These are phyloP conservation scores for Colletotrichum caudatum DNA, from an alignment of 2,329 filamentous ascomycete genomes.

Conservation along the genomic window DNA sequence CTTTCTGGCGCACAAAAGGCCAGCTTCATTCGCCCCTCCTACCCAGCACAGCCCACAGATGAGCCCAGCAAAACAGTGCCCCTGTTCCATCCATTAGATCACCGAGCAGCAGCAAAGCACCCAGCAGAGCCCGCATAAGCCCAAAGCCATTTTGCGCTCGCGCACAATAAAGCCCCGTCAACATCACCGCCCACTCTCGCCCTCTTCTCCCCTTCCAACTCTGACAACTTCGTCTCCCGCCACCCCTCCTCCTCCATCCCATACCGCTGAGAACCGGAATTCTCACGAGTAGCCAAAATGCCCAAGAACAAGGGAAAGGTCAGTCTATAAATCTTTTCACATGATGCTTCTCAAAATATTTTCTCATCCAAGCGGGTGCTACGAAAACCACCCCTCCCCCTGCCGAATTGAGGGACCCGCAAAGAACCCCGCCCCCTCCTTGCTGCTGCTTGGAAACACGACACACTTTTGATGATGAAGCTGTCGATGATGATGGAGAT, in stretches of 20 bases:
- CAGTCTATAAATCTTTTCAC: slow-evolving; percentile 51
- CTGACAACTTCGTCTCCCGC: slow-evolving; percentile 20
- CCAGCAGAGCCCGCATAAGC: slow-evolving; percentile 2
- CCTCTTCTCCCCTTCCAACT: slow-evolving; percentile 20
- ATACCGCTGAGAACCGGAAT: slow-evolving; percentile 45
- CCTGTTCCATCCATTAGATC: slow-evolving; percentile 27
- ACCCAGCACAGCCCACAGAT: slow-evolving; percentile 5
- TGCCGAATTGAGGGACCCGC: slow-evolving; percentile 37
- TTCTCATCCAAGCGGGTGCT: not conserved
- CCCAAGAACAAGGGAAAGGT: slow-evolving; percentile 99
- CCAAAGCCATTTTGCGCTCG: slow-evolving; percentile 26
- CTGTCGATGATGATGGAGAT: slow-evolving; percentile 17
- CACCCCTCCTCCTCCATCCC: slow-evolving; percentile 24
- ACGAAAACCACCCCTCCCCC: slow-evolving; percentile 35
- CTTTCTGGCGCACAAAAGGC: slow-evolving; percentile 10
- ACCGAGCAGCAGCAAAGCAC: slow-evolving; percentile 3
- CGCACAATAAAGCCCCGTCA: slow-evolving; percentile 41
- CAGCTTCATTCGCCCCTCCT: slow-evolving; percentile 36
- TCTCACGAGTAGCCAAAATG: slow-evolving; percentile 68
- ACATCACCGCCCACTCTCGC: slow-evolving; percentile 27
- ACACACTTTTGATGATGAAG: slow-evolving; percentile 33
- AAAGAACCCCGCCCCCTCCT: slow-evolving; percentile 42
- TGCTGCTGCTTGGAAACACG: slow-evolving; percentile 28
- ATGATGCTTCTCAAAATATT: not conserved
- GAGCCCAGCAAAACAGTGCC: not conserved